Base-by-base conservation (phyloP, 805 yeast genomes). In the Groenewaldozyma tartarivorans region DNA sequence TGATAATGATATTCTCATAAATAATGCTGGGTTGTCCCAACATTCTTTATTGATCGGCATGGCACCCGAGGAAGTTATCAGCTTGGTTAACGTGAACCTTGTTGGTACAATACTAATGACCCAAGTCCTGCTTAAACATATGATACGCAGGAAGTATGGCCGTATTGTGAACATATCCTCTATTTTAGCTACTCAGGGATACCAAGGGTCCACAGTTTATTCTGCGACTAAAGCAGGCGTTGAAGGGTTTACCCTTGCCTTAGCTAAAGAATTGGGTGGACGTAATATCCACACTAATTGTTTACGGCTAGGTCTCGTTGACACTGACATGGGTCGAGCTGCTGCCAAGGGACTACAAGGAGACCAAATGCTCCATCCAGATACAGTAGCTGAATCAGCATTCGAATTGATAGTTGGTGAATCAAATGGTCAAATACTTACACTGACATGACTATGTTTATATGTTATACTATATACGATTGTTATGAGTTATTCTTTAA, bases 401-500 rank as follows among this genome's bases (percentile, higher is more conserved):
- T 9, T 24, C 13, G 29, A 24, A 7, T 9, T 24, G 11, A 7
- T 24, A 9, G 29, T 13, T 9, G 29, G 29, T 9, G 13, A 13
- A 9, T 24, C 29, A 7, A 24, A 24, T 13, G 29, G 29, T 9
- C 29, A n/a, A n/a, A n/a, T n/a, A n/a, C n/a, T n/a, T n/a, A n/a
- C n/a, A n/a, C n/a, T n/a, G n/a, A n/a, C n/a, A n/a, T n/a, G n/a
- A n/a, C n/a, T n/a, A n/a, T n/a, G n/a, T n/a, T n/a, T n/a, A n/a
- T n/a, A n/a, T n/a, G n/a, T n/a, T n/a, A n/a, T n/a, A n/a, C n/a
- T n/a, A n/a, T n/a, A n/a, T n/a, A n/a, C n/a, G n/a, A n/a, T n/a
- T n/a, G n/a, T n/a, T n/a, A n/a, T n/a, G n/a, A n/a, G n/a, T 61
- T 67, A 58, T 90, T 87, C 65, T 90, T 90, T 74, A 87, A 60